A percentile compares a stretch with the other conserved stretches of the same genome.
Evolutionary conservation across 148 eudicot genomes (phyloP).

Genomic region (Vaccinium macrocarpon): DNA sequence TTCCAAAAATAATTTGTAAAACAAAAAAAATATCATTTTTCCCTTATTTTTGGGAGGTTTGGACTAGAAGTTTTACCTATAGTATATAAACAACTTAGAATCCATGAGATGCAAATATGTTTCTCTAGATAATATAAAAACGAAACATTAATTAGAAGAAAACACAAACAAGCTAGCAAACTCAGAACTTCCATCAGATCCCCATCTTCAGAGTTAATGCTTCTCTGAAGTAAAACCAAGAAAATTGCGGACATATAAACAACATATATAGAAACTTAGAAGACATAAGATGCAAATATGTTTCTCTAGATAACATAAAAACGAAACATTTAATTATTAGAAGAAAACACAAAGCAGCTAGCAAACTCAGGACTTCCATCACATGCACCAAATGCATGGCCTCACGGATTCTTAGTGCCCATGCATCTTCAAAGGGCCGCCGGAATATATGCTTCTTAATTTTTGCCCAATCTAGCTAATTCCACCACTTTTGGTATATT

Average conservation of each 20-base stretch:
- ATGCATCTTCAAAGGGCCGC: background rate
- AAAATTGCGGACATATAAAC: background rate
- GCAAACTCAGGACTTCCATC: background rate
- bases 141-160: constrained; percentile 1
- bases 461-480: background rate
- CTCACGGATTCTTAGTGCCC: background rate
- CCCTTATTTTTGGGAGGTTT: too few relatives aligned
- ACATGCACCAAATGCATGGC: background rate
- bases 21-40: too few relatives aligned
- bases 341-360: background rate
- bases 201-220: too few relatives aligned
- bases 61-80: too few relatives aligned
- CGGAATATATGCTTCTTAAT: background rate
- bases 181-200: background rate
- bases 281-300: background rate
- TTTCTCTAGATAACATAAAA: background rate
- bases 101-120: background rate
- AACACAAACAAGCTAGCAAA: background rate
- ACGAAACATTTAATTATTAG: background rate
- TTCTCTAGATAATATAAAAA: background rate
- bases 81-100: background rate
- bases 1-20: too few relatives aligned
- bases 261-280: background rate
- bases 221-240: background rate
- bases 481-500: background rate